phyloP scores from a whole-genome alignment of 148 eudicot genomes.

The Tetragonia tetragonoides region DNA sequence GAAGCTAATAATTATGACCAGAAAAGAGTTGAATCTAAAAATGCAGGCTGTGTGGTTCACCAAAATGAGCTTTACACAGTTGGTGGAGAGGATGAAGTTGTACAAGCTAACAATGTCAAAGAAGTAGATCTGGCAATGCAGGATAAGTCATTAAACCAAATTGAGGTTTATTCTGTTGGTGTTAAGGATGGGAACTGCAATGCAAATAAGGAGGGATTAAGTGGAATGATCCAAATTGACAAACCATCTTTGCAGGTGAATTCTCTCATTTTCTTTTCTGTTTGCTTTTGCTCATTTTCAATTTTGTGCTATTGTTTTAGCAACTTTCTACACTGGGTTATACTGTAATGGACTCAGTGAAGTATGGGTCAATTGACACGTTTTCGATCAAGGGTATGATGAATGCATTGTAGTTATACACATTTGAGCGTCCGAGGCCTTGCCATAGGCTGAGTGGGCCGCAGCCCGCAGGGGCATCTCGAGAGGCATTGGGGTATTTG shows the following conservation, averaged over 20 bases:
- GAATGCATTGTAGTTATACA: not conserved
- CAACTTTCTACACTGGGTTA: not conserved
- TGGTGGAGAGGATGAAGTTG: conserved; percentile 13
- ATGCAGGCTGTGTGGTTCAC: conserved; percentile 24
- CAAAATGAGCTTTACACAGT: conserved; percentile 26
- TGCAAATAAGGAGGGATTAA: conserved; percentile 15
- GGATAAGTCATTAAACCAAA: conserved; percentile 3
- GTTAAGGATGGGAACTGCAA: conserved; percentile 1
- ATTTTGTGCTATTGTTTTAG: not conserved
- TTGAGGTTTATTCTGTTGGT: not conserved
- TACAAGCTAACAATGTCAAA: conserved; percentile 13
- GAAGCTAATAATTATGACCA: not conserved
- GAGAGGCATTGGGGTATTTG: too few relatives aligned
- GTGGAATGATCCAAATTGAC: conserved; percentile 32
- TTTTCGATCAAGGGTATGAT: not conserved
- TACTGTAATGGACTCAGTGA: not conserved
- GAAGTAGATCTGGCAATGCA: conserved; percentile 8
- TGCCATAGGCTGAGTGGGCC: too few relatives aligned
- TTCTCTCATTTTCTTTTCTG: not conserved
- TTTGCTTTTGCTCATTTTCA: not conserved
- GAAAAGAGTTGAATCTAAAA: not conserved
- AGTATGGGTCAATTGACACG: not conserved
- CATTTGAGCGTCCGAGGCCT: not conserved
- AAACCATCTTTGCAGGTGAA: conserved; percentile 60
- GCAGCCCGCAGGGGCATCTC: too few relatives aligned